Conservation (phyloP, 2,329 filamentous ascomycete genomes). For the Anisogramma anomala region DNA sequence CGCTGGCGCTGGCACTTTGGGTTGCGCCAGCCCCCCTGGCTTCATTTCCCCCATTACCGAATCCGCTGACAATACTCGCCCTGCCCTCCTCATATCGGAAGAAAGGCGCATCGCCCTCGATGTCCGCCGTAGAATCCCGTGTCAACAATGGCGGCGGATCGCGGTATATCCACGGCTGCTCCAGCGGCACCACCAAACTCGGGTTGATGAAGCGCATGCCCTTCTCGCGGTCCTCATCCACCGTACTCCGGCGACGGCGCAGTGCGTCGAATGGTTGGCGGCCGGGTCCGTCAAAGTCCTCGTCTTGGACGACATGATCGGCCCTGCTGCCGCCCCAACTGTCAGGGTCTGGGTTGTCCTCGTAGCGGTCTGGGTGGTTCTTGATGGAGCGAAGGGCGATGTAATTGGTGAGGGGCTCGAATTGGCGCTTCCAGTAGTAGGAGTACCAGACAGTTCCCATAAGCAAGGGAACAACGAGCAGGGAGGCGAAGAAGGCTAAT, state of each 20-base stretch:
- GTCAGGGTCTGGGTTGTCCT: conserved; percentile 28
- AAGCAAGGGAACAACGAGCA: conserved; percentile 65
- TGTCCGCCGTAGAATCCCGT: conserved; percentile 13
- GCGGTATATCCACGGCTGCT: conserved; percentile 57
- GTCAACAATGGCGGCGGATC: conserved; percentile 36
- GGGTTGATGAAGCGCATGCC: conserved; percentile 66
- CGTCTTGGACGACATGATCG: conserved; percentile 22
- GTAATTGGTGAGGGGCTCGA: conserved; percentile 80
- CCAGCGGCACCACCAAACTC: conserved; percentile 56
- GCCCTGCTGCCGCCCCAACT: not conserved
- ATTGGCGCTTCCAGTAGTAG: conserved; percentile 68
- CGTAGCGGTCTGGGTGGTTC: conserved; percentile 37
- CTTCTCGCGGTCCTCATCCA: conserved; percentile 62
- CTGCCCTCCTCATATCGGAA: conserved; percentile 9
- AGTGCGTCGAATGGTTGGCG: conserved; percentile 27
- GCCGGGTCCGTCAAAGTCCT: conserved; percentile 24
- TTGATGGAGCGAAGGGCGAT: conserved; percentile 84
- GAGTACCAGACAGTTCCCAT: conserved; percentile 79
- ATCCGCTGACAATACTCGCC: conserved; percentile 5
- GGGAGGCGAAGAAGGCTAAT: conserved; percentile 59
- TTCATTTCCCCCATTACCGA: not conserved
- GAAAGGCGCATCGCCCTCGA: conserved; percentile 1
- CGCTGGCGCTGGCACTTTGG: too few relatives aligned
- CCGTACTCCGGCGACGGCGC: conserved; percentile 46
- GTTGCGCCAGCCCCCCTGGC: not conserved